Conservation (phyloP, 768 basidiomycete species). For the Suillus americanus region DNA sequence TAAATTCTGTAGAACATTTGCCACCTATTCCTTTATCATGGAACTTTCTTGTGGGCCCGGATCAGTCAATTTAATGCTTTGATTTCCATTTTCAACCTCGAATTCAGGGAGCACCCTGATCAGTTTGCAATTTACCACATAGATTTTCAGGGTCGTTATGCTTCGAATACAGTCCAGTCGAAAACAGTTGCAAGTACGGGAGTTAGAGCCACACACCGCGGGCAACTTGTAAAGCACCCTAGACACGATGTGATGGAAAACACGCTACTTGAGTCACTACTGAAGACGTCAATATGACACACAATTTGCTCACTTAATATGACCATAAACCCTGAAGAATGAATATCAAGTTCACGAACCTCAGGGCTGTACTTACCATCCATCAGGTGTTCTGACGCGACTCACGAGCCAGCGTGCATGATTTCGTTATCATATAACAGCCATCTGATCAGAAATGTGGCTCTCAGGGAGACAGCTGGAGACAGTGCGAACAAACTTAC, state of each 20-base stretch:
- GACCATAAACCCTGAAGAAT: slow-evolving; percentile 2
- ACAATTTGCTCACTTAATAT: not conserved
- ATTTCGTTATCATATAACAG: not conserved
- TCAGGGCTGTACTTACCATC: slow-evolving; percentile 1
- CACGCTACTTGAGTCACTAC: not conserved
- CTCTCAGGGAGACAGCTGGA: not conserved
- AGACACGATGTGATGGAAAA: slow-evolving; percentile 4
- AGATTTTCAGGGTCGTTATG: slow-evolving; percentile 6
- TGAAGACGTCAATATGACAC: slow-evolving; percentile 6
- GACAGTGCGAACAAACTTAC: not conserved
- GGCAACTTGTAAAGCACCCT: slow-evolving; percentile 3
- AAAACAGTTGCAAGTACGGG: not conserved
- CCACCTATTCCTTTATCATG: not conserved
- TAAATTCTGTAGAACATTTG: not conserved
- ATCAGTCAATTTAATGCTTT: not conserved
- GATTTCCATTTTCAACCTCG: not conserved
- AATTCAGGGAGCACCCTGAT: slow-evolving; percentile 5
- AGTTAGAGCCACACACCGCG: slow-evolving; percentile 2
- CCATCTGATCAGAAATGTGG: not conserved
- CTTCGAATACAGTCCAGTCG: slow-evolving; percentile 2
- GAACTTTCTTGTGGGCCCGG: not conserved
- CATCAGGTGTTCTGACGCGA: slow-evolving; percentile 1
- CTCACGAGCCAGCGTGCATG: not conserved
- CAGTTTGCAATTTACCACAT: not conserved
- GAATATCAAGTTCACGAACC: not conserved